phyloP scores from a whole-genome alignment of 306 rosid genomes.

The Albizia julibrissin region DNA sequence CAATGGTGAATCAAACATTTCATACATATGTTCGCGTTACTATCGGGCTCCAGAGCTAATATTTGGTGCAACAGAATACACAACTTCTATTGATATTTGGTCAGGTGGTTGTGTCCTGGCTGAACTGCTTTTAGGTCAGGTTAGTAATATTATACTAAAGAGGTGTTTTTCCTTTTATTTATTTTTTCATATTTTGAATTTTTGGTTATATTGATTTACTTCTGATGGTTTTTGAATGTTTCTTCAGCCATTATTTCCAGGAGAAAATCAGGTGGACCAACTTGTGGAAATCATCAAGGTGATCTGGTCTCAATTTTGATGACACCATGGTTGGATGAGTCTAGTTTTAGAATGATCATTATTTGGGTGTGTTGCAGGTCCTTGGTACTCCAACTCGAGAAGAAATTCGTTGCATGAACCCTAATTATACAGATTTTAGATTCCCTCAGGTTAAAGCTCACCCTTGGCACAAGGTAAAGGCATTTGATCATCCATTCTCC shows the following conservation, averaged over 20 bases:
- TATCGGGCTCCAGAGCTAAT: constrained; percentile 94
- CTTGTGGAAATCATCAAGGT: constrained; percentile 93
- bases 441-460: constrained; percentile 92
- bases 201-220: not conserved
- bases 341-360: constrained; percentile 26
- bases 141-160: constrained; percentile 29
- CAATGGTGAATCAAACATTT: constrained; percentile 77
- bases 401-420: constrained; percentile 93
- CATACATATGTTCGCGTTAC: constrained; percentile 87
- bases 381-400: constrained; percentile 94
- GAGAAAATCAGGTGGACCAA: constrained; percentile 90
- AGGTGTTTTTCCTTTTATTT: not conserved
- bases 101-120: constrained; percentile 96
- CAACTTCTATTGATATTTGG: constrained; percentile 87
- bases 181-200: not conserved
- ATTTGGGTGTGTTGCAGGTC: constrained; percentile 51
- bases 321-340: constrained; percentile 14
- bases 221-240: constrained; percentile 34
- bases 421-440: constrained; percentile 78
- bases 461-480: constrained; percentile 87
- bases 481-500: constrained; percentile 28
- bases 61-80: constrained; percentile 87
- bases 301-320: constrained; percentile 26
- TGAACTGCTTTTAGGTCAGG: constrained; percentile 89
- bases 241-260: constrained; percentile 83